These are phyloP conservation scores for Saccharum hybrid DNA, from an alignment of 202 grass and related monocot genomes.

Conservation along the genomic window DNA sequence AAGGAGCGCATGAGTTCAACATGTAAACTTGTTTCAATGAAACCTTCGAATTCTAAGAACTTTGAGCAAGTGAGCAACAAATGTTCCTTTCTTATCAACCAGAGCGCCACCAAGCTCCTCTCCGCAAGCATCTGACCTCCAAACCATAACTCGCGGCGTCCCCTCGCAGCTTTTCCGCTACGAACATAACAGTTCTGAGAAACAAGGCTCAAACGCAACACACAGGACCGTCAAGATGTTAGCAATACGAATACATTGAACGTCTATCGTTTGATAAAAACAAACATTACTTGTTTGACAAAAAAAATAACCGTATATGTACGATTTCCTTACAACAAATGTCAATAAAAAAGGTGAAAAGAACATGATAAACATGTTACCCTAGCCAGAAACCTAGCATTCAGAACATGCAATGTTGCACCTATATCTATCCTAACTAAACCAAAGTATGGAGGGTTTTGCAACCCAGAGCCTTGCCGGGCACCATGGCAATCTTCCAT, in stretches of 20 bases:
- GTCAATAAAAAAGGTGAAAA: not conserved
- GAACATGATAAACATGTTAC: not conserved
- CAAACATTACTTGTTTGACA: not conserved
- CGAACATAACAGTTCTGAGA: not conserved
- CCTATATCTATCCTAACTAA: constrained; percentile 48
- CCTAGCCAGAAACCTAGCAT: constrained; percentile 41
- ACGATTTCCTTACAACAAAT: constrained; percentile 45
- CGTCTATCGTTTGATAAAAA: too few species aligned
- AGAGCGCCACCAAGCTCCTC: not conserved
- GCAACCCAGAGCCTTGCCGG: not conserved
- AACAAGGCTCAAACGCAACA: not conserved
- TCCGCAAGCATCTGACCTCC: not conserved
- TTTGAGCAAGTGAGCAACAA: not conserved
- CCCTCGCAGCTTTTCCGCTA: not conserved
- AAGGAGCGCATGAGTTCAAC: constrained; percentile 16
- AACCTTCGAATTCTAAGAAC: not conserved
- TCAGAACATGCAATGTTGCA: constrained; percentile 45
- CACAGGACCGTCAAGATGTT: not conserved
- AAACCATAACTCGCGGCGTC: not conserved
- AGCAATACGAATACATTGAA: not conserved
- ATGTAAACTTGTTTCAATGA: constrained; percentile 43
- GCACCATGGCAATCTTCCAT: constrained; percentile 18
- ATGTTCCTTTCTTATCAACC: not conserved
- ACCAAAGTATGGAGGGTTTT: constrained; percentile 34
- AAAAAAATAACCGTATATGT: not conserved